Evolutionary conservation across 2,329 filamentous ascomycete genomes (phyloP).

Genomic region (Arthrobotrys conoides): DNA sequence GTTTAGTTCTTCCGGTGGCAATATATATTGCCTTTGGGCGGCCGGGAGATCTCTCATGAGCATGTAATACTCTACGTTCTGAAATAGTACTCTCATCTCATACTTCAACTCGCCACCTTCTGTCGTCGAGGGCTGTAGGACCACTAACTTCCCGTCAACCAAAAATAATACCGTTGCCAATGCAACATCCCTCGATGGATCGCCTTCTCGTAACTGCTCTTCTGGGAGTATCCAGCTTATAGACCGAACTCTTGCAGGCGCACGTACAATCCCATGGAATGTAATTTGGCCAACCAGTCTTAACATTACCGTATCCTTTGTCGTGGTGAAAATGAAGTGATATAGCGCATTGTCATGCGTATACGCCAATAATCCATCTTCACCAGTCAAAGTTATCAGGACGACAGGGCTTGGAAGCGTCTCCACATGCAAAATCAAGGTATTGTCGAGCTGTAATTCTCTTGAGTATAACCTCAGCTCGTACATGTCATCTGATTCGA

Average conservation of each 20-base stretch:
- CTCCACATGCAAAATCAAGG: slow-evolving; percentile 81
- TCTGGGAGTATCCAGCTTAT: slow-evolving; percentile 97
- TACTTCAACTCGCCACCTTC: slow-evolving; percentile 91
- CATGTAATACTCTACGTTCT: slow-evolving; percentile 95
- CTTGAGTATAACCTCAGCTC: slow-evolving; percentile 94
- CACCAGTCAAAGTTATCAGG: slow-evolving; percentile 86
- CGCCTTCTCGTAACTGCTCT: slow-evolving; percentile 86
- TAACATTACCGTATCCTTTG: slow-evolving; percentile 76
- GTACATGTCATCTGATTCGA: slow-evolving; percentile 86
- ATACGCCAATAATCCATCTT: slow-evolving; percentile 95
- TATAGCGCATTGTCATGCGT: slow-evolving; percentile 97
- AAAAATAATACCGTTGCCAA: slow-evolving; percentile 94
- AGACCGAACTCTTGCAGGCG: slow-evolving; percentile 89
- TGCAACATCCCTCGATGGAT: slow-evolving; percentile 94
- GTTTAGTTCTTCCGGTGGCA: slow-evolving; percentile 46
- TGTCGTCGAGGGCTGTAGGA: slow-evolving; percentile 87
- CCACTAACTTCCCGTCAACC: slow-evolving; percentile 95
- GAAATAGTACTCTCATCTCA: slow-evolving; percentile 95
- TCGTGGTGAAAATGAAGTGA: slow-evolving; percentile 88
- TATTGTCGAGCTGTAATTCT: slow-evolving; percentile 81
- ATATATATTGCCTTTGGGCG: slow-evolving; percentile 55
- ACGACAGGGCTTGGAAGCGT: slow-evolving; percentile 88
- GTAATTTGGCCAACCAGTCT: slow-evolving; percentile 98
- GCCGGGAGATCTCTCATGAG: slow-evolving; percentile 86
- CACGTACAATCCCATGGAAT: slow-evolving; percentile 94